These are phyloP conservation scores for Xylaria sp. DNA, from an alignment of 2,329 filamentous ascomycete genomes.

Conservation along the genomic window DNA sequence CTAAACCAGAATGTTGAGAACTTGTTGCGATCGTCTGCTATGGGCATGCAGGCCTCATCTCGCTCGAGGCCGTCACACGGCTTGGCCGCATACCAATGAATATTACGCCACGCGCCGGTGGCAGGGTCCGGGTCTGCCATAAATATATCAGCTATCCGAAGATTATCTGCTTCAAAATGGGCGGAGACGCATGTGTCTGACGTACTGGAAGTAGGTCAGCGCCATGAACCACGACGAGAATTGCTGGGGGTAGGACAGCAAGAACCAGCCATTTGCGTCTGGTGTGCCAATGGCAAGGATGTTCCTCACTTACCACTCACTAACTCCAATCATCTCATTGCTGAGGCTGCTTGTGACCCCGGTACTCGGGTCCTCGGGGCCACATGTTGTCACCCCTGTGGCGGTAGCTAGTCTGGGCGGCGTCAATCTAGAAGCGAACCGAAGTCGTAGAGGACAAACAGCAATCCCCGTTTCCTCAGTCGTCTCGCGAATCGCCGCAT, in stretches of 20 bases:
- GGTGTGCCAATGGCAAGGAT: conserved; percentile 13
- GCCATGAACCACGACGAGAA: conserved; percentile 8
- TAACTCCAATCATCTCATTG: conserved; percentile 47
- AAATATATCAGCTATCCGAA: conserved; percentile 27
- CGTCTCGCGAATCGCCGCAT: conserved; percentile 59
- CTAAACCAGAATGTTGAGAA: conserved; percentile 48
- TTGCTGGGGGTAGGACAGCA: conserved; percentile 2
- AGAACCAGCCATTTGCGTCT: conserved; percentile 15
- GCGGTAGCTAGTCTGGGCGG: conserved; percentile 41
- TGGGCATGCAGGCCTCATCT: conserved; percentile 45
- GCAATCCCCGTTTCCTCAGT: conserved; percentile 60
- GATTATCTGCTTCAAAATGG: conserved; percentile 11
- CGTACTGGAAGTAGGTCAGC: conserved; percentile 41
- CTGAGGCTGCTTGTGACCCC: conserved; percentile 46
- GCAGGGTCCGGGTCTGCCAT: conserved; percentile 48
- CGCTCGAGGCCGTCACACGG: conserved; percentile 41
- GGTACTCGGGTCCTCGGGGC: conserved; percentile 42
- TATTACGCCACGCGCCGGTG: conserved; percentile 46
- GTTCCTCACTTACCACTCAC: conserved; percentile 45
- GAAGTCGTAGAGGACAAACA: conserved; percentile 54
- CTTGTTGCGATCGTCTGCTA: conserved; percentile 46
- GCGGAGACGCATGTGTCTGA: conserved; percentile 26
- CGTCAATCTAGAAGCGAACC: conserved; percentile 58
- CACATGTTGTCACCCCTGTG: conserved; percentile 34
- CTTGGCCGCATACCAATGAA: conserved; percentile 46